phyloP scores from a whole-genome alignment of 768 basidiomycete genomes.

The Boletus pseudo-olivaceus region DNA sequence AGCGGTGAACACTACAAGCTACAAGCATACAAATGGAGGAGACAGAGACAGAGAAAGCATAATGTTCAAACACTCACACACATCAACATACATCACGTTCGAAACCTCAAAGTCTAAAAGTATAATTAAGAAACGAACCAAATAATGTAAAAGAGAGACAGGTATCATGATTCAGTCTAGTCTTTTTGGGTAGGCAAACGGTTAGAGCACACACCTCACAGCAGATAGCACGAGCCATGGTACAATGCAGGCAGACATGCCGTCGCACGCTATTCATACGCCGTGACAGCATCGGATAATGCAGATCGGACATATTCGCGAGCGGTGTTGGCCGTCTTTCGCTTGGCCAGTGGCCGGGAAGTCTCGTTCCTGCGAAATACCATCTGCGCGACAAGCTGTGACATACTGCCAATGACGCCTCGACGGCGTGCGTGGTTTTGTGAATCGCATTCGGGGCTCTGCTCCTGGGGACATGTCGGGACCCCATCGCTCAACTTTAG shows the following conservation, averaged over 20 bases:
- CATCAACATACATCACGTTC: slow-evolving; percentile 25
- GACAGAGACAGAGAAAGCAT: slow-evolving; percentile 15
- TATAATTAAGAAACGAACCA: slow-evolving; percentile 1
- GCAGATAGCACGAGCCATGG: slow-evolving; percentile 8
- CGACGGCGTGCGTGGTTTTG: slow-evolving; percentile 20
- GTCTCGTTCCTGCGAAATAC: slow-evolving; percentile 41
- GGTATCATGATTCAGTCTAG: slow-evolving; percentile 21
- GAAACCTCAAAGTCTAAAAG: slow-evolving; percentile 12
- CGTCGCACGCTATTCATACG: slow-evolving; percentile 11
- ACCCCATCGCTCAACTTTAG: slow-evolving; percentile 45
- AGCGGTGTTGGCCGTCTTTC: slow-evolving; percentile 21
- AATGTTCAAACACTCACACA: slow-evolving; percentile 20
- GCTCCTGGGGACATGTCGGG: slow-evolving; percentile 20
- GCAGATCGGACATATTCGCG: slow-evolving; percentile 29
- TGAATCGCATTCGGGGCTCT: slow-evolving; percentile 21
- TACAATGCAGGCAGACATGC: slow-evolving; percentile 5
- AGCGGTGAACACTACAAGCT: slow-evolving; percentile 20
- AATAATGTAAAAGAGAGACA: slow-evolving; percentile 12
- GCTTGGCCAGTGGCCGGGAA: slow-evolving; percentile 36
- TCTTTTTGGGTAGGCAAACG: slow-evolving; percentile 5
- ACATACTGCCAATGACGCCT: slow-evolving; percentile 29
- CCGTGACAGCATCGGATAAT: slow-evolving; percentile 23
- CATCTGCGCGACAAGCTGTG: slow-evolving; percentile 47
- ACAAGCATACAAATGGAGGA: slow-evolving; percentile 28
- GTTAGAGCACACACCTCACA: slow-evolving; percentile 25